phyloP scores from a whole-genome alignment of 1,284 basidiomycete genomes.

The Sporisorium exsertum region DNA sequence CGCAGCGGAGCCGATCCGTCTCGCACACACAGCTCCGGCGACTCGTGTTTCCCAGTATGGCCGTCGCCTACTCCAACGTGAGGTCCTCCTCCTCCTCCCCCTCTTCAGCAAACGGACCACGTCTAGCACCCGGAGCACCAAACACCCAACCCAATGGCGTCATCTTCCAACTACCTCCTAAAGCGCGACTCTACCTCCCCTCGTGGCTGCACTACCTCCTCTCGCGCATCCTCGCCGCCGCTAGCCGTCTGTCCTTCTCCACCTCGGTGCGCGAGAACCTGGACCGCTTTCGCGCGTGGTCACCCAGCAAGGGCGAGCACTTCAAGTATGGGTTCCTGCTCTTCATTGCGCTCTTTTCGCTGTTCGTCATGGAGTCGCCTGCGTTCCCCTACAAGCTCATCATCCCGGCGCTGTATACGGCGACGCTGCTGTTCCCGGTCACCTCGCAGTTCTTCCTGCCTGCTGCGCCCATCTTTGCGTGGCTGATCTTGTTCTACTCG shows the following conservation, averaged over 20 bases:
- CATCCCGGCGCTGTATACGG: slow-evolving; percentile 80
- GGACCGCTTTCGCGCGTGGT: slow-evolving; percentile 55
- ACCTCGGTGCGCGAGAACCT: slow-evolving; percentile 61
- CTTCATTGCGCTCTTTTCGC: slow-evolving; percentile 76
- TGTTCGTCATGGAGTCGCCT: slow-evolving; percentile 81
- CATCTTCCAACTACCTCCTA: slow-evolving; percentile 42
- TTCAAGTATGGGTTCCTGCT: slow-evolving; percentile 64
- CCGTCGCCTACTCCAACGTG: slow-evolving; percentile 10
- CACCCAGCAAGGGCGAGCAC: slow-evolving; percentile 50
- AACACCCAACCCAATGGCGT: neutral
- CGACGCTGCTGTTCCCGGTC: slow-evolving; percentile 82
- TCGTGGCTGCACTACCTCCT: slow-evolving; percentile 54
- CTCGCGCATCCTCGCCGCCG: slow-evolving; percentile 59
- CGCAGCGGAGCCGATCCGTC: neutral
- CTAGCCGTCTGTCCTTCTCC: slow-evolving; percentile 58
- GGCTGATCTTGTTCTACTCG: slow-evolving; percentile 78
- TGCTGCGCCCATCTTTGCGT: slow-evolving; percentile 85
- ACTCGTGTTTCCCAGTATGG: slow-evolving; percentile 8
- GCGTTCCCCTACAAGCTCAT: slow-evolving; percentile 79
- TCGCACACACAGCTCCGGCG: neutral
- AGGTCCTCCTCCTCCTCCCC: slow-evolving; percentile 7
- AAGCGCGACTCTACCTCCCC: slow-evolving; percentile 46
- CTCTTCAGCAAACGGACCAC: slow-evolving; percentile 12
- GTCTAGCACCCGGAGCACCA: slow-evolving; percentile 36
- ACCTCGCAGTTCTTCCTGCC: slow-evolving; percentile 93